phyloP scores from a whole-genome alignment of 768 basidiomycete genomes.

The Lactarius evosmus region DNA sequence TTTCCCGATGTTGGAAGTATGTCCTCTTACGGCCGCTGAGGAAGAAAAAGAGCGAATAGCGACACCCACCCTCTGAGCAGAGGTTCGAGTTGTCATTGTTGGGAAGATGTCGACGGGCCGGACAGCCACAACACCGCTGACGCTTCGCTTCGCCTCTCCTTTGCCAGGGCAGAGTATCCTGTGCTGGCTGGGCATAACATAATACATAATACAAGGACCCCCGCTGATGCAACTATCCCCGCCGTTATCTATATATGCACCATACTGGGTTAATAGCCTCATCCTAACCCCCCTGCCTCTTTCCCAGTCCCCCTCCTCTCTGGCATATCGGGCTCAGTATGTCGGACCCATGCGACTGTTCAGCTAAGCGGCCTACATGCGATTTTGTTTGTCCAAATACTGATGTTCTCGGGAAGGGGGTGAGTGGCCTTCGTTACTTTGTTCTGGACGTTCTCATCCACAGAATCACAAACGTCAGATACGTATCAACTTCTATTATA shows the following conservation, averaged over 20 bases:
- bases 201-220: background rate
- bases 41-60: constrained; percentile 23
- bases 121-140: background rate
- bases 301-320: background rate
- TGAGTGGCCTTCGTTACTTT: background rate
- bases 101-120: background rate
- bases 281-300: background rate
- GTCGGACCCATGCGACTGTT: background rate
- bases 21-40: constrained; percentile 15
- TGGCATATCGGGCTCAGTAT: background rate
- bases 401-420: constrained; percentile 14
- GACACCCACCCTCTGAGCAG: constrained; percentile 12
- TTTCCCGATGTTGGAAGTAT: constrained; percentile 48
- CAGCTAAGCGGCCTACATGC: too few species aligned
- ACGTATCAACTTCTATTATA: constrained; percentile 22
- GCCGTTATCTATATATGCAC: background rate
- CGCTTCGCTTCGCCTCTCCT: background rate
- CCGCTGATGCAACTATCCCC: background rate
- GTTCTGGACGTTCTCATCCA: background rate
- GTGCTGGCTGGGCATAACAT: too few species aligned
- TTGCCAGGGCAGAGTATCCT: background rate
- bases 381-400: background rate
- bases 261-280: background rate
- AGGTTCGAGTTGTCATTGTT: constrained; percentile 17
- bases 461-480: constrained; percentile 9